phyloP scores from a whole-genome alignment of 1,284 basidiomycete genomes.

The Cryptococcus maquisensis region DNA sequence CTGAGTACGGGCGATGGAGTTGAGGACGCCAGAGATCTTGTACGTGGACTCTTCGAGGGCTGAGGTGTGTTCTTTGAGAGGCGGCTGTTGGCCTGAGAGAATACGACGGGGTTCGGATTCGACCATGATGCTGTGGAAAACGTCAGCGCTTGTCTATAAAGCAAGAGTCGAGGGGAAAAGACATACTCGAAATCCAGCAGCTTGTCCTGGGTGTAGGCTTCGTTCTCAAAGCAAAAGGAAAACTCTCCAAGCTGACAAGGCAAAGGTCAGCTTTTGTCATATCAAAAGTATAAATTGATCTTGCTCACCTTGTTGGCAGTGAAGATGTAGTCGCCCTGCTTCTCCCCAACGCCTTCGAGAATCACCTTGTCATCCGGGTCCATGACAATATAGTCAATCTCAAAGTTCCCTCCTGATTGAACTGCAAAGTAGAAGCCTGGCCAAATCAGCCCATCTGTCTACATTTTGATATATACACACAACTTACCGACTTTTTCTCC shows the following conservation, averaged over 20 bases:
- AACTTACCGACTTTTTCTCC: constrained; percentile 48
- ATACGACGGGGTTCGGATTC: constrained; percentile 86
- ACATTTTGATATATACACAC: not conserved
- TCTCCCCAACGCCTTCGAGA: constrained; percentile 78
- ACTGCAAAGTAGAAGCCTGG: constrained; percentile 61
- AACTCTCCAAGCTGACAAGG: constrained; percentile 72
- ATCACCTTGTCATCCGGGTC: constrained; percentile 83
- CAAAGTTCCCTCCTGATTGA: constrained; percentile 94
- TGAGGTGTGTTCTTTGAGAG: constrained; percentile 79
- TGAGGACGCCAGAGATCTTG: constrained; percentile 75
- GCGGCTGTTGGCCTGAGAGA: constrained; percentile 64
- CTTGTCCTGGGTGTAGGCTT: constrained; percentile 85
- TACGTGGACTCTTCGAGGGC: constrained; percentile 90
- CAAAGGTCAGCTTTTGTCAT: not conserved
- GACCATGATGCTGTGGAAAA: constrained; percentile 68
- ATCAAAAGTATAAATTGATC: not conserved
- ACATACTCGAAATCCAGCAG: constrained; percentile 81
- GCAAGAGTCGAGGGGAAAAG: not conserved
- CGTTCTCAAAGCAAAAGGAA: constrained; percentile 97
- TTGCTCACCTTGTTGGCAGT: constrained; percentile 70
- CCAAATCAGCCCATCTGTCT: not conserved
- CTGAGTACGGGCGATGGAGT: constrained; percentile 82
- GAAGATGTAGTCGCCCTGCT: constrained; percentile 94
- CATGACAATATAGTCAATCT: constrained; percentile 90
- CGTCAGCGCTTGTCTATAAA: not conserved